A percentile compares a stretch with the other conserved stretches of the same genome.
phyloP scores from a whole-genome alignment of 2,329 filamentous ascomycete genomes.

The Aspergillus nomiae region DNA sequence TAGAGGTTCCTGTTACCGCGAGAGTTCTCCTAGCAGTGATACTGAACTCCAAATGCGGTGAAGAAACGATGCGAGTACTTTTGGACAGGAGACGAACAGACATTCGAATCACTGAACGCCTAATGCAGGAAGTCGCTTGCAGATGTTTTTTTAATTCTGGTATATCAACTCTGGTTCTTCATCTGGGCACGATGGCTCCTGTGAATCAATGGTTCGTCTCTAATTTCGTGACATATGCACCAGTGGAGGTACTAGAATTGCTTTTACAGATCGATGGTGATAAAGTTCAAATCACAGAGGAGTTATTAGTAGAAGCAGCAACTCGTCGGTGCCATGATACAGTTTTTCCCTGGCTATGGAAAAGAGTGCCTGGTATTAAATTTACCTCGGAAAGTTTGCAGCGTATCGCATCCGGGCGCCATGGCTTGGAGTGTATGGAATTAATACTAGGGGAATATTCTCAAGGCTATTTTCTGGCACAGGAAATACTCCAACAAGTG shows the following conservation, averaged over 20 bases:
- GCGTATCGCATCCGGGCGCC: accelerated
- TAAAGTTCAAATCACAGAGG: background rate
- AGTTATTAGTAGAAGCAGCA: background rate
- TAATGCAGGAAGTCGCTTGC: accelerated
- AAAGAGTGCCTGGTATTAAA: background rate
- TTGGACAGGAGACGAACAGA: background rate
- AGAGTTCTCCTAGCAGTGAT: background rate
- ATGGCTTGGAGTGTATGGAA: background rate
- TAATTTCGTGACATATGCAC: accelerated
- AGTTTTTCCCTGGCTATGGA: background rate
- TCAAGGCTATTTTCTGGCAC: background rate
- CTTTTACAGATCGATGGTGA: background rate
- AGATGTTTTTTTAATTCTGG: accelerated
- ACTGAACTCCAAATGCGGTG: accelerated
- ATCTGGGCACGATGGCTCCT: background rate
- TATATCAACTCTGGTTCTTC: background rate
- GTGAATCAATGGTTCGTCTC: accelerated
- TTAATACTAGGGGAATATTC: accelerated
- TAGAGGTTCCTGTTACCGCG: background rate
- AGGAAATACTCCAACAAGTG: background rate
- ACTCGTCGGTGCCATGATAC: accelerated
- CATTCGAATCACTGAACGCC: background rate
- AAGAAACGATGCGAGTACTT: background rate
- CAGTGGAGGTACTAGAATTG: background rate
- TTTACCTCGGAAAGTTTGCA: background rate